Percentiles rank a stretch among this genome's conserved stretches.
phyloP scores from a whole-genome alignment of 139 green algal species.

The Astrephomene gubernaculifera region DNA sequence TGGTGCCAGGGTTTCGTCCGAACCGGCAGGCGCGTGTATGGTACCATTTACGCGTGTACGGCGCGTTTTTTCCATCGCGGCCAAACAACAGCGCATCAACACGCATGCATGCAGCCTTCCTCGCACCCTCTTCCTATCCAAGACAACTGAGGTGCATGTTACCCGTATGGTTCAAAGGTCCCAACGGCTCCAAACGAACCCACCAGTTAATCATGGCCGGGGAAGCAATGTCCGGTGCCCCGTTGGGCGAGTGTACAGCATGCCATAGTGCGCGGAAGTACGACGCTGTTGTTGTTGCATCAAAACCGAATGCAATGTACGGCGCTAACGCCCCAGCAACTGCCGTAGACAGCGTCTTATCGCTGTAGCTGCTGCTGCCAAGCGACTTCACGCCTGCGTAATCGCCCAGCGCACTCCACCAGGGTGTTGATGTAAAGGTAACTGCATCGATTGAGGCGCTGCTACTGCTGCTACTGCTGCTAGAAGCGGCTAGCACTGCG shows the following conservation, averaged over 20 bases:
- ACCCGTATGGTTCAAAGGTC: no score
- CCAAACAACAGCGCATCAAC: no score
- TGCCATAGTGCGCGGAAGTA: conserved; percentile 6
- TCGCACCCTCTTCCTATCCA: no score
- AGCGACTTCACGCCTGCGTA: background rate
- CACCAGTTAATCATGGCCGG: conserved; percentile 10
- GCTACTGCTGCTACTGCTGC: background rate
- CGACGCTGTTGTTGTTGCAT: background rate
- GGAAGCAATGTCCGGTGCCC: background rate
- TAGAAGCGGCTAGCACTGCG: background rate
- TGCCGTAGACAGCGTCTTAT: no score
- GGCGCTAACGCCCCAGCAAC: background rate
- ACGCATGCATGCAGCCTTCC: no score
- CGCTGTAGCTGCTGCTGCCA: no score
- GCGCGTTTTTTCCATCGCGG: no score
- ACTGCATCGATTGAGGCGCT: background rate
- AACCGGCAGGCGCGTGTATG: no score
- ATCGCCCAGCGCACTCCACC: background rate
- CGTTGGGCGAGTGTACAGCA: background rate
- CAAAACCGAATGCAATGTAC: background rate
- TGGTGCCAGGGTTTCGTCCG: no score
- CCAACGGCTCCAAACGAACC: background rate
- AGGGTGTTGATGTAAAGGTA: conserved; percentile 1
- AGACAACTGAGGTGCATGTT: no score
- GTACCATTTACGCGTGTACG: no score